Conservation (phyloP, 139 green algal species). For the Deuterostichococcus epilithicus region DNA sequence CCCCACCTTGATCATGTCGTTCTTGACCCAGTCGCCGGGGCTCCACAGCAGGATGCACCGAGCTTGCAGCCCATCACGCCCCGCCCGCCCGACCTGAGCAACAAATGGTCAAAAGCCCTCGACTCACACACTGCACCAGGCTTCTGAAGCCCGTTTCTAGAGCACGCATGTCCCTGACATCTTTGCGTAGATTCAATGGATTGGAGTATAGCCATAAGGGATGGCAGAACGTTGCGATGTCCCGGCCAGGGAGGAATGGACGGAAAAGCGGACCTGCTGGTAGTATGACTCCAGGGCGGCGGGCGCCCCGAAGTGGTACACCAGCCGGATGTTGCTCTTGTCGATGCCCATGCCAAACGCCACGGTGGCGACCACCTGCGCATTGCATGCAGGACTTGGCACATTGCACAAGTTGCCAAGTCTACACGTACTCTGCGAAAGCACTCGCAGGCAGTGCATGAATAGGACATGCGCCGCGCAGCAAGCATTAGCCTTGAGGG, state of each 20-base stretch:
- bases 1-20: constrained; percentile 22
- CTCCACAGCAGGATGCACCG: constrained; percentile 47
- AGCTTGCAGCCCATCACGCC: constrained; percentile 44
- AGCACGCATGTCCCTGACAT: too few relatives aligned
- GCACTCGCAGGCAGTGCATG: too few relatives aligned
- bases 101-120: neutral
- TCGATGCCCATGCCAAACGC: constrained; percentile 44
- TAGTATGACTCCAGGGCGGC: constrained; percentile 44
- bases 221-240: too few relatives aligned
- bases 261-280: constrained; percentile 27
- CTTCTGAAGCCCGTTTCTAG: too few relatives aligned
- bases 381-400: neutral
- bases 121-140: too few relatives aligned
- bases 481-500: too few relatives aligned
- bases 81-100: constrained; percentile 35
- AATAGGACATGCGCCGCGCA: too few relatives aligned
- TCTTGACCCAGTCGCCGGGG: constrained; percentile 29
- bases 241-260: too few relatives aligned
- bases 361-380: constrained; percentile 24
- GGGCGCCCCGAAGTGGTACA: constrained; percentile 31
- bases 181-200: too few relatives aligned
- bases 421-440: neutral
- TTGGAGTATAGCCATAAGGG: too few relatives aligned
- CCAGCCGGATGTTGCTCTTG: constrained; percentile 19
- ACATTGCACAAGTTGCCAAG: neutral